Evolutionary conservation across 2,329 filamentous ascomycete genomes (phyloP), one percentile per base, ranked within the genome.

Genomic region (Colletotrichum salicis): DNA sequence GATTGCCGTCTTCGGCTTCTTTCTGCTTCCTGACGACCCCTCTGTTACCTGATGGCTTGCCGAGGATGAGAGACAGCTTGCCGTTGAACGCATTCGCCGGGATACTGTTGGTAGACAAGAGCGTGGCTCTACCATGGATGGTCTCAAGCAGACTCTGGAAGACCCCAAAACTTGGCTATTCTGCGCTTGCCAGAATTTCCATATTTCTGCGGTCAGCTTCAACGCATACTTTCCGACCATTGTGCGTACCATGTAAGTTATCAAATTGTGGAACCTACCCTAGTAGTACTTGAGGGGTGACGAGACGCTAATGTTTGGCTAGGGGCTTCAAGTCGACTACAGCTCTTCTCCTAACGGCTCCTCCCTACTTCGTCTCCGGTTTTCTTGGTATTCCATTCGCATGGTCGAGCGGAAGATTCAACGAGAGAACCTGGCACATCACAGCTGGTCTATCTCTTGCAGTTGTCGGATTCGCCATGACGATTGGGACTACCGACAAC

Each of bases 341-440:
- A 90, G 91, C 70, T 8, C 74, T 76, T n/a, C 65, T 76, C 10
- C 74, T 75, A 11, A 75, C 74, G 3, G 74, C 74, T 4, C 74
- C 75, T 0, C 75, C 75, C 1, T 76, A 76, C n/a, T 66, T 73
- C 27, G 61, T 73, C 15, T 70, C 62, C 5, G 71, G 67, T 5
- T 24, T 87, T 33, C n/a, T 70, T 24, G 62, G 62, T 8, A 70
- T 73, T n/a, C 55, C 61, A 5, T 70, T 70, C 15, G 67, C 77
- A 0, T 81, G 76, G 79, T 84, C 80, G 19, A 86, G 84, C 0
- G 87, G 85, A 0, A 80, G 79, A 6, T 81, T 83, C 75, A 84
- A 86, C 66, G 85, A 87, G 70, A 80, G 84, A 41, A 86, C 84
- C 1, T 86, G 83, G 83, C 85, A 87, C 71, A 82, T 84, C 29